A percentile compares a stretch with the other conserved stretches of the same genome.
phyloP scores from a whole-genome alignment of 1,284 basidiomycete species.

The Rhizoctonia solani region DNA sequence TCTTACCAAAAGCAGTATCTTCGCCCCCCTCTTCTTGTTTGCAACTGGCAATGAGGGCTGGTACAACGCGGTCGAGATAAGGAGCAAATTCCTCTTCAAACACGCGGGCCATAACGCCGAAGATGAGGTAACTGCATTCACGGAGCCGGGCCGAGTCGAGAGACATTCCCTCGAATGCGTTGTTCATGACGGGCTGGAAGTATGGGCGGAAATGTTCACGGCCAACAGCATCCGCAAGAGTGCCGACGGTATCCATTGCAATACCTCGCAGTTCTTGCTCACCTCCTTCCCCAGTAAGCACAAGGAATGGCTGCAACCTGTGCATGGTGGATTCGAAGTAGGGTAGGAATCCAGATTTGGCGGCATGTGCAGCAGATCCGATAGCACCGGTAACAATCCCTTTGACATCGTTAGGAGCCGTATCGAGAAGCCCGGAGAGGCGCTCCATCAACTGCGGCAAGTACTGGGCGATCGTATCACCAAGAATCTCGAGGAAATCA shows the following conservation, averaged over 20 bases:
- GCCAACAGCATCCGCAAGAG: slow-evolving; percentile 96
- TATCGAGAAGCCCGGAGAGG: slow-evolving; percentile 85
- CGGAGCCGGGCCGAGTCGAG: slow-evolving; percentile 85
- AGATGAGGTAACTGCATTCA: slow-evolving; percentile 98
- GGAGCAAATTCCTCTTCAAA: slow-evolving; percentile 93
- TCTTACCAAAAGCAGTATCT: slow-evolving; percentile 48
- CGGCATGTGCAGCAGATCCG: slow-evolving; percentile 97
- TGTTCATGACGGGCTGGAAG: slow-evolving; percentile 94
- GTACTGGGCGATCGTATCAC: slow-evolving; percentile 86
- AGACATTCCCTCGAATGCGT: slow-evolving; percentile 89
- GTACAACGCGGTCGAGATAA: slow-evolving; percentile 87
- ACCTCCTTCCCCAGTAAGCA: slow-evolving; percentile 81
- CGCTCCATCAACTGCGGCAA: slow-evolving; percentile 95
- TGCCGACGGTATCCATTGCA: slow-evolving; percentile 97
- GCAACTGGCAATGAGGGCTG: slow-evolving; percentile 83
- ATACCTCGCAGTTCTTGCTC: slow-evolving; percentile 96
- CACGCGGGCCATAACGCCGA: slow-evolving; percentile 95
- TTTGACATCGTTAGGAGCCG: slow-evolving; percentile 85
- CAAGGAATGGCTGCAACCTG: slow-evolving; percentile 84
- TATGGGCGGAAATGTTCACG: slow-evolving; percentile 93
- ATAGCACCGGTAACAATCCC: slow-evolving; percentile 97
- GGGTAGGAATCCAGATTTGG: slow-evolving; percentile 87
- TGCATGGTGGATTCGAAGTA: slow-evolving; percentile 96
- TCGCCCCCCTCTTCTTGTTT: slow-evolving; percentile 79
- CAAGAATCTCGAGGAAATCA: slow-evolving; percentile 93